Evolutionary conservation across 192 early-diverging fungal species (phyloP).

Genomic region (Backusella parvicylindrica): DNA sequence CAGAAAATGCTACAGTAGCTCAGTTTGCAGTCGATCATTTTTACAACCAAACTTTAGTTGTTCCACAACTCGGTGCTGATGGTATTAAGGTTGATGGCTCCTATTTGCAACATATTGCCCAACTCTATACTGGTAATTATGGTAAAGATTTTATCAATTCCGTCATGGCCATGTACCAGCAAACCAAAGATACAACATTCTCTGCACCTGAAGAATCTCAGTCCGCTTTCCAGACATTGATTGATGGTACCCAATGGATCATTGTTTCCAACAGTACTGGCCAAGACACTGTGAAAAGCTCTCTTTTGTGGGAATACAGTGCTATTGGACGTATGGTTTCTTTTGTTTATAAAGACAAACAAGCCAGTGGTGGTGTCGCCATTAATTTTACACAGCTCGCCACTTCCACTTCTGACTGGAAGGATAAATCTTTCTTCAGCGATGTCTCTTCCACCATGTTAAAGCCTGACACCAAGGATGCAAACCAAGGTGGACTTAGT

Average conservation of each 20-base stretch:
- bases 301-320: constrained; percentile 23
- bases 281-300: background rate
- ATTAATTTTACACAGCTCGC: constrained; percentile 10
- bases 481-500: background rate
- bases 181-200: constrained; percentile 13
- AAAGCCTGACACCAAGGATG: background rate
- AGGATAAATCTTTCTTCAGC: background rate
- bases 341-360: background rate
- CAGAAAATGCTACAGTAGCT: constrained; percentile 11
- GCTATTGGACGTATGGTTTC: constrained; percentile 27
- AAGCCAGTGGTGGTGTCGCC: constrained; percentile 18
- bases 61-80: background rate
- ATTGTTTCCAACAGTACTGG: constrained; percentile 8
- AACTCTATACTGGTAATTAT: constrained; percentile 25
- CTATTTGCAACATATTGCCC: constrained; percentile 23
- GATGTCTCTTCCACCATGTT: background rate
- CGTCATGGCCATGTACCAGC: background rate
- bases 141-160: constrained; percentile 21
- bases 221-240: constrained; percentile 1
- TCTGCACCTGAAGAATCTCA: constrained; percentile 1
- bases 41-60: constrained; percentile 12
- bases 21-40: constrained; percentile 5
- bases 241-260: constrained; percentile 29
- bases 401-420: constrained; percentile 14
- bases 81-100: constrained; percentile 26